phyloP scores from a whole-genome alignment of 371 early-diverging fungal genomes.

The Syncephalis fuscata region DNA sequence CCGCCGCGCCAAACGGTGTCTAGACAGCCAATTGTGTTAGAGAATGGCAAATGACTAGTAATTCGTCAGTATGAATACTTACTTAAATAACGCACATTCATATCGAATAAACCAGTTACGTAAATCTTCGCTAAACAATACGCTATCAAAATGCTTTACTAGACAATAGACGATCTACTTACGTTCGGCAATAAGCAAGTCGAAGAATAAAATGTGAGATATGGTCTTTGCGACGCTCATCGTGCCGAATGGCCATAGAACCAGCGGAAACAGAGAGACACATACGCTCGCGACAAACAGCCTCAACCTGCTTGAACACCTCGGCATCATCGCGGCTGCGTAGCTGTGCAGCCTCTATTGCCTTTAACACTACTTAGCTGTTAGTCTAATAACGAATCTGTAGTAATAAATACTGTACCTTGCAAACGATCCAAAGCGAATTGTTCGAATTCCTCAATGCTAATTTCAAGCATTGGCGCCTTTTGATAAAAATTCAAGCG shows the following conservation, averaged over 20 bases:
- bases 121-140: constrained; percentile 43
- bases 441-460: constrained; percentile 78
- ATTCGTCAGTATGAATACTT: constrained; percentile 6
- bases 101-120: constrained; percentile 82
- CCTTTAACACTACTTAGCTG: constrained; percentile 44
- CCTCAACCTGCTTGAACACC: constrained; percentile 29
- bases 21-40: too few species aligned
- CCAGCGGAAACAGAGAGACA: too few species aligned
- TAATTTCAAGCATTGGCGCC: constrained; percentile 62
- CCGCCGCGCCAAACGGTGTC: constrained; percentile 35
- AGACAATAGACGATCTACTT: neutral
- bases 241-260: constrained; percentile 28
- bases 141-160: too few species aligned
- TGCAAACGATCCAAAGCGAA: constrained; percentile 86
- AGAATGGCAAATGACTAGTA: too few species aligned
- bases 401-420: constrained; percentile 18
- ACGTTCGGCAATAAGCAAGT: constrained; percentile 81
- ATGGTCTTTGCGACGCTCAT: constrained; percentile 80
- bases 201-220: constrained; percentile 86
- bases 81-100: constrained; percentile 70
- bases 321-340: constrained; percentile 50
- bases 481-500: constrained; percentile 54
- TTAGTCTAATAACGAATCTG: neutral
- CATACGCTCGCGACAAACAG: constrained; percentile 38
- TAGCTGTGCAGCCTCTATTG: constrained; percentile 63